Percentiles rank a stretch among this genome's conserved stretches.
Conservation (phyloP, 257 asterid species). For the Fraxinus excelsior region DNA sequence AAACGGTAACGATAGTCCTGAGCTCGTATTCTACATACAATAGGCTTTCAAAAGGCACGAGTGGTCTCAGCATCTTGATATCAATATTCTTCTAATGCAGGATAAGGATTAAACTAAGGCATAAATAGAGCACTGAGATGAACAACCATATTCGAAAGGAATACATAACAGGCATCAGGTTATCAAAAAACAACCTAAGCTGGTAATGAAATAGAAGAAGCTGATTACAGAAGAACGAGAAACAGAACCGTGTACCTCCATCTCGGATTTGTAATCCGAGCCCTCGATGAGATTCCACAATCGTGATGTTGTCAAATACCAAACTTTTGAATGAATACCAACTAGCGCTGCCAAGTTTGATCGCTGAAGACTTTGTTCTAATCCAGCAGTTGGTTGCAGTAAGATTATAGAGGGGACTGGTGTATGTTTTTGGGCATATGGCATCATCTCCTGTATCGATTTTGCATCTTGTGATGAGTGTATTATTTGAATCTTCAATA, state of each 20-base stretch:
- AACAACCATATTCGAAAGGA: too few relatives aligned
- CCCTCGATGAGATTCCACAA: slow-evolving; percentile 82
- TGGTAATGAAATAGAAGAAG: neutral
- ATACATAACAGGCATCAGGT: neutral
- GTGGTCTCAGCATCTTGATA: neutral
- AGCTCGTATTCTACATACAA: too few relatives aligned
- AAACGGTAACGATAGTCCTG: too few relatives aligned
- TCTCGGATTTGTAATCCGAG: slow-evolving; percentile 87
- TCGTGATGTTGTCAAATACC: slow-evolving; percentile 75
- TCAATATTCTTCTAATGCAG: neutral
- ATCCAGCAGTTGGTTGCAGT: slow-evolving; percentile 84
- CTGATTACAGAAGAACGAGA: neutral
- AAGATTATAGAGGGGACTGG: slow-evolving; percentile 66
- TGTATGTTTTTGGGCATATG: slow-evolving; percentile 82
- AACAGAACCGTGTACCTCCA: slow-evolving; percentile 59
- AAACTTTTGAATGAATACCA: slow-evolving; percentile 57
- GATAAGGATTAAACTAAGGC: too few relatives aligned
- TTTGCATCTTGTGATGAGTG: slow-evolving; percentile 67
- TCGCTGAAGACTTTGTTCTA: slow-evolving; percentile 82
- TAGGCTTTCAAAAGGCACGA: too few relatives aligned
- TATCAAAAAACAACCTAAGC: neutral
- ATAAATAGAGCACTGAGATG: too few relatives aligned
- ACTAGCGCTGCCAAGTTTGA: slow-evolving; percentile 94
- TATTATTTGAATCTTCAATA: slow-evolving; percentile 84
- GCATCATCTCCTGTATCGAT: slow-evolving; percentile 98